phyloP scores from a whole-genome alignment of 2,329 filamentous ascomycete species.

The Emydomyces testavorans region DNA sequence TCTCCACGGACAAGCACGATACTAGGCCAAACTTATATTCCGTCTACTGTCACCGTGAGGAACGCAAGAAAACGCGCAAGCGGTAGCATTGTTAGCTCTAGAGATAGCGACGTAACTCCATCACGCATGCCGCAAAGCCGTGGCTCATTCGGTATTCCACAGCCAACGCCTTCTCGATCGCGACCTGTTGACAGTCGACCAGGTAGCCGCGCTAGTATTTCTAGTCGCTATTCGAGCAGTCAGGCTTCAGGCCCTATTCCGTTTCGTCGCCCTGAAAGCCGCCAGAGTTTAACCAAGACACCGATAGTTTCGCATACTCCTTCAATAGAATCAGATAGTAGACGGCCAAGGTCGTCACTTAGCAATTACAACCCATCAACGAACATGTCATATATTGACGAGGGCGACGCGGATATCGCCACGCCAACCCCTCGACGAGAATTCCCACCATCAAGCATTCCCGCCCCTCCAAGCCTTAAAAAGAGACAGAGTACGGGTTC shows the following conservation, averaged over 20 bases:
- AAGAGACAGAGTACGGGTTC: slow-evolving; percentile 42
- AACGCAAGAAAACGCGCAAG: slow-evolving; percentile 33
- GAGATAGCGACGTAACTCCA: slow-evolving; percentile 28
- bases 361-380: slow-evolving; percentile 50
- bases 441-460: slow-evolving; percentile 36
- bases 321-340: slow-evolving; percentile 38
- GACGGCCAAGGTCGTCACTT: slow-evolving; percentile 60
- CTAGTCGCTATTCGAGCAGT: slow-evolving; percentile 35
- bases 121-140: slow-evolving; percentile 28
- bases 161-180: slow-evolving; percentile 16
- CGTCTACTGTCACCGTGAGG: slow-evolving; percentile 47
- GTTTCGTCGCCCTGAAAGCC: slow-evolving; percentile 49
- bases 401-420: slow-evolving; percentile 40
- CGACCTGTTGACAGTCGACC: slow-evolving; percentile 49
- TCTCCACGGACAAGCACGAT: slow-evolving; percentile 57
- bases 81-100: slow-evolving; percentile 33
- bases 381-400: slow-evolving; percentile 47
- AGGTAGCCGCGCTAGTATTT: slow-evolving; percentile 58
- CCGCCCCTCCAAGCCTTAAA: slow-evolving; percentile 39
- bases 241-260: slow-evolving; percentile 27
- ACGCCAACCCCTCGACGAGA: slow-evolving; percentile 35
- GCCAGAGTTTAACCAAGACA: slow-evolving; percentile 53
- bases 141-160: slow-evolving; percentile 39
- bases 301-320: slow-evolving; percentile 48
- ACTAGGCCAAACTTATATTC: slow-evolving; percentile 39